These are phyloP conservation scores for Pseudogymnoascus sp. DNA, from an alignment of 2,329 filamentous ascomycete species.

Conservation along the genomic window DNA sequence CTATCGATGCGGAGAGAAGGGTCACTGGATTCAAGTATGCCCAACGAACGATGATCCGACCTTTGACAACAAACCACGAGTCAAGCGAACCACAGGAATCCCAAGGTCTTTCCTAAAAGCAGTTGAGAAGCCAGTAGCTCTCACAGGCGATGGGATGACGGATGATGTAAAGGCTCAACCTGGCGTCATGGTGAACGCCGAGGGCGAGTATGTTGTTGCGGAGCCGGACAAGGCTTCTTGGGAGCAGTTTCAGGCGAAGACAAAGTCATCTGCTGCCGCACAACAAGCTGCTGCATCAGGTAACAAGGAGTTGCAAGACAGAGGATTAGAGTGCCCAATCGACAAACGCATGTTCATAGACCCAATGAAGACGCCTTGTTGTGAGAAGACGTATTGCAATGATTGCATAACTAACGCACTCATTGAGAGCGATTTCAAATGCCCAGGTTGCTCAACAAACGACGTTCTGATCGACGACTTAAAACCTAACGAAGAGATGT, in stretches of 20 bases:
- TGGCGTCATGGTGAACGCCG: constrained; percentile 94
- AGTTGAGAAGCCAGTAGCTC: constrained; percentile 78
- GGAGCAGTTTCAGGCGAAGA: constrained; percentile 94
- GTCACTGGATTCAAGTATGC: constrained; percentile 98
- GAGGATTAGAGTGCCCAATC: constrained; percentile 84
- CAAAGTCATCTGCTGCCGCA: constrained; percentile 75
- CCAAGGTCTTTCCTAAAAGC: constrained; percentile 92
- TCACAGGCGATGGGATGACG: constrained; percentile 64
- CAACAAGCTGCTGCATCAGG: constrained; percentile 68
- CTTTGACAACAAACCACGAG: constrained; percentile 84
- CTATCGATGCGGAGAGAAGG: constrained; percentile 92
- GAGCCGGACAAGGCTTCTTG: constrained; percentile 92
- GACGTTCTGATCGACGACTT: constrained; percentile 91
- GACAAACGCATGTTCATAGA: constrained; percentile 98
- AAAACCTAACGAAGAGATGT: constrained; percentile 69
- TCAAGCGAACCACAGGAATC: constrained; percentile 95
- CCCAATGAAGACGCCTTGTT: constrained; percentile 98
- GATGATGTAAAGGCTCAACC: constrained; percentile 76
- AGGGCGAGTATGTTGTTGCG: constrained; percentile 94
- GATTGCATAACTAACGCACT: constrained; percentile 99
- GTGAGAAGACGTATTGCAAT: constrained; percentile 96
- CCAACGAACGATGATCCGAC: constrained; percentile 98
- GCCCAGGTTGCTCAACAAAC: constrained; percentile 83
- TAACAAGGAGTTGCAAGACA: constrained; percentile 80
- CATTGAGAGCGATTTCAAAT: constrained; percentile 96